Base-by-base conservation (phyloP, 1,284 basidiomycete genomes). In the Thecaphora frezii region DNA sequence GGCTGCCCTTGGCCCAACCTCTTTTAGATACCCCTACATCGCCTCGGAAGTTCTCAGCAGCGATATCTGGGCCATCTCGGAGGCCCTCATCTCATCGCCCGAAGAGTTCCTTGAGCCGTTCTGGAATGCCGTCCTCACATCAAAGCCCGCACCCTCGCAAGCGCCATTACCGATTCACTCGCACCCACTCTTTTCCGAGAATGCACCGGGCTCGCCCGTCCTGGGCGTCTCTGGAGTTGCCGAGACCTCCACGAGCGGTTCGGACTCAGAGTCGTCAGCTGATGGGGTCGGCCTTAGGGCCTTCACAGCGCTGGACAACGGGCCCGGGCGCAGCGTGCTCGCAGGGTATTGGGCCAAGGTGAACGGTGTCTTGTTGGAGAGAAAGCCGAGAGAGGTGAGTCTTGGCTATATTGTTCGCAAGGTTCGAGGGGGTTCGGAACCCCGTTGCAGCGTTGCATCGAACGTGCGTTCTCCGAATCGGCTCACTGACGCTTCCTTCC, bases 21-120 rank as follows among this genome's bases (percentile, higher is more conserved):
- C n/a, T n/a, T 28, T 37, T 54, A 64, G 69, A 81, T 97, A 93
- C 79, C 93, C 94, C 0, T 91, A 91, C 75, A 86, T 96, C 30
- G 89, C 92, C 18, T 93, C 93, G 18, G 96, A 99, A 80, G 92
- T 98, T 26, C 85, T 99, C 33, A 93, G 92, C 80, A 90, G 89
- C 81, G 93, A 97, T 73, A 88, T 96, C 79, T 96, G 92, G 88
- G 89, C 89, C 21, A 90, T 98, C 69, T 87, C 92, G 46, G 90
- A 94, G 78, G 90, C 90, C 2, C 89, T 93, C 73, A 84, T 96
- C 72, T 85, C 85, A 68, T 84, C 89, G 73, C 83, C 84, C 44
- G 83, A 86, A 22, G 85, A 87, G 64, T 79, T 81, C 23, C 62
- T 80, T 1, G 57, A 66, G 28, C 73, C 66, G 9, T 96, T 96